Evolutionary conservation across 495 filamentous ascomycete species (phyloP).

Genomic region (Podospora conica): DNA sequence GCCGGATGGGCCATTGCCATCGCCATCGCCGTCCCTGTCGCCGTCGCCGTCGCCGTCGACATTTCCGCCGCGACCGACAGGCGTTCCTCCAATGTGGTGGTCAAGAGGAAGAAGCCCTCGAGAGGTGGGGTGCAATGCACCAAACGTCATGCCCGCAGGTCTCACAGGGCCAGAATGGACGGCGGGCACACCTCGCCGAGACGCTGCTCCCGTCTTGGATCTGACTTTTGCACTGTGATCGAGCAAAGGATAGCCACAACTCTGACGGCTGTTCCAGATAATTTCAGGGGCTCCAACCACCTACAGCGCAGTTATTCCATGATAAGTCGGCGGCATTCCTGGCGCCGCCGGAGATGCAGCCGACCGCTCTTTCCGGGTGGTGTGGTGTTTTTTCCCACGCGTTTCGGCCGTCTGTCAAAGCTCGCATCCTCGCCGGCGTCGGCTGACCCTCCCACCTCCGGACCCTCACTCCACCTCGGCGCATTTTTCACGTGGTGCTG

Average conservation of each 20-base stretch:
- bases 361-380: no score
- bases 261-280: background rate
- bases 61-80: no score
- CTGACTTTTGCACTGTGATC: constrained; percentile 22
- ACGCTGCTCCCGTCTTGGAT: constrained; percentile 8
- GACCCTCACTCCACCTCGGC: background rate
- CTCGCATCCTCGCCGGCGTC: background rate
- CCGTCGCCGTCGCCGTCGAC: background rate
- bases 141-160: constrained; percentile 13
- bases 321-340: background rate
- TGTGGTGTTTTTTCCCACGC: background rate
- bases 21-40: background rate
- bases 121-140: background rate
- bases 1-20: no score
- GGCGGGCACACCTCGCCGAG: constrained; percentile 4
- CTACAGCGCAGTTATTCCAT: background rate
- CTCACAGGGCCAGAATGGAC: background rate
- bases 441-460: background rate
- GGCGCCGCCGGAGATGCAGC: no score
- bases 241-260: background rate
- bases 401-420: background rate
- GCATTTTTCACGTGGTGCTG: background rate
- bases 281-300: constrained; percentile 7
- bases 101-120: background rate
- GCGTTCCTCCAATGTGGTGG: background rate